Evolutionary conservation across 345 rosid genomes (phyloP).

Genomic region (Eucalyptus regnans): DNA sequence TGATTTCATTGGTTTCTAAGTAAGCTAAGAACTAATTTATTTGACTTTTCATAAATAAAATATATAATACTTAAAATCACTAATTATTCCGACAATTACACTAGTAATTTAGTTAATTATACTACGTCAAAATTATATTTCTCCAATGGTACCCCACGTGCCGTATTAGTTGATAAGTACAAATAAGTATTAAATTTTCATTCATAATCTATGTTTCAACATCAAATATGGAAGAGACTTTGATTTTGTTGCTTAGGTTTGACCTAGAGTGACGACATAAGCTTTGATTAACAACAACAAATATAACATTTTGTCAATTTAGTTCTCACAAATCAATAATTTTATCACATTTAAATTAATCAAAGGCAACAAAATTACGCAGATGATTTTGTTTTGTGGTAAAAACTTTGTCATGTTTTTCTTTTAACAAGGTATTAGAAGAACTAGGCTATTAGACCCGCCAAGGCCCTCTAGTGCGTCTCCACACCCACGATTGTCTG

Average conservation of each 20-base stretch:
- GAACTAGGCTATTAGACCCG: too few species aligned
- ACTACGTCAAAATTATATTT: background rate
- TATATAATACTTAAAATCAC: background rate
- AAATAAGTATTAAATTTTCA: background rate
- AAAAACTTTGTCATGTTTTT: background rate
- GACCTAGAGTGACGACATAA: background rate
- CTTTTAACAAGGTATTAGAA: background rate
- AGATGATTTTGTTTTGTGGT: background rate
- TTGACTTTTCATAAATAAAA: background rate
- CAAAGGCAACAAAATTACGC: too few species aligned
- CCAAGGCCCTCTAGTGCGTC: too few species aligned
- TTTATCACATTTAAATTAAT: too few species aligned
- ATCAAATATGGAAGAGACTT: background rate
- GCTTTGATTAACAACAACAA: background rate
- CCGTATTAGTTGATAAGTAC: background rate
- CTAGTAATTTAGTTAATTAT: background rate
- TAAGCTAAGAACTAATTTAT: background rate
- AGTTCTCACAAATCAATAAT: background rate
- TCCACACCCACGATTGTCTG: too few species aligned
- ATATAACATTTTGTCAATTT: too few species aligned
- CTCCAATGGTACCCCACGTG: background rate
- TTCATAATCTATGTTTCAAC: background rate
- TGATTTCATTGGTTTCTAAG: background rate
- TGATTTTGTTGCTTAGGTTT: background rate
- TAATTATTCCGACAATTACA: background rate